Evolutionary conservation across 106 monocot species (phyloP), one percentile per base, ranked within the genome.

Genomic region (Platanthera zijinensis): DNA sequence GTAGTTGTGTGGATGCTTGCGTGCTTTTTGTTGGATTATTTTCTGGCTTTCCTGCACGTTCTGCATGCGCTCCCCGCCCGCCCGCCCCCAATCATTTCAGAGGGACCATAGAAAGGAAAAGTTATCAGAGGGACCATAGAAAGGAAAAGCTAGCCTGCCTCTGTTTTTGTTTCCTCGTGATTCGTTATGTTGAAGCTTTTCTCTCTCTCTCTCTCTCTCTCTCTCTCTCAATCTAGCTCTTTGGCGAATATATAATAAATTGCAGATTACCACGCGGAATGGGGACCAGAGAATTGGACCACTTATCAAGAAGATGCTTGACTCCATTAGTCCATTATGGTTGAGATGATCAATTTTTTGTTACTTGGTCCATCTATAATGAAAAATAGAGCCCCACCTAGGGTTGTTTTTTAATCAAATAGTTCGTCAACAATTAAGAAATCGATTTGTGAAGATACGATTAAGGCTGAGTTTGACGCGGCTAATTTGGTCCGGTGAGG

Each of bases 81-180:
- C 25, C 25, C 25, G 25, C 25, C 25, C 25, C 25, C 25, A 25
- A 25, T 51, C 32, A 61, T 19, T 61, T 61, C 21, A 56, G 59
- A 61, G 59, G 59, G 59, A 61, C 59, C 19, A 61, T 19, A 18
- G 8, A 61, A 61, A 61, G 59, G 18, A 61, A 61, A 19, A 7
- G 59, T 19, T 45, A n/a, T 61, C 21, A 56, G 59, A 61, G 59
- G 59, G 59, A 61, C 59, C 19, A 61, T 19, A 18, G 8, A 61
- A 61, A 61, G 59, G 18, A 61, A 61, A 19, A 7, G 59, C 7
- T 45, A 11, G 75, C 32, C 48, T 76, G 53, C 79, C 74, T 80
- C 73, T 73, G 13, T 52, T 79, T 84, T 83, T 25, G 25, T 87
- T 84, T 39, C 39, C 80, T 84, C 81, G 81, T 84, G 82, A 81